Evolutionary conservation across 2,329 filamentous ascomycete genomes (phyloP), one percentile per base, ranked within the genome.

Genomic region (Stachybotrys elegans): DNA sequence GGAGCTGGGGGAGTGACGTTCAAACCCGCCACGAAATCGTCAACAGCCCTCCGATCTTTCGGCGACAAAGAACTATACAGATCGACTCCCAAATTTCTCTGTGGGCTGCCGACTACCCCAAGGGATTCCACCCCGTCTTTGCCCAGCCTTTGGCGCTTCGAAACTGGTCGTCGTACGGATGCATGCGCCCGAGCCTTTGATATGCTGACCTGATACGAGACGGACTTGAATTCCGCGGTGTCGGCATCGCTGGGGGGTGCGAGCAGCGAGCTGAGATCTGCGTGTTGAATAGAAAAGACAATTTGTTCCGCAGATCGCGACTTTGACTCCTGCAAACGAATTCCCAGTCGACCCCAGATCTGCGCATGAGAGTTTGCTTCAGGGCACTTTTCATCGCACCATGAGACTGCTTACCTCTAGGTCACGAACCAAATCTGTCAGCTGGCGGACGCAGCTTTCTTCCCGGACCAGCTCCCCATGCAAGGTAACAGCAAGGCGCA

Each of bases 211-310:
- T 48, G 46, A 32, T 61, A 53, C n/a, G 46, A 46, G 16, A 59
- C 50, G 21, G 51, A 51, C 31, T 48, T 51, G 32, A 69, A 58
- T 2, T 52, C 51, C 1, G 57, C 56, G 6, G 49, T 55, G 4
- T 41, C 34, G 1, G 61, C 57, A 2, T 47, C 51, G 1, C 40
- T 35, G 2, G 66, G 66, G 6, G 60, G 50, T 6, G 56, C 22
- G 20, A 66, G 42, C 14, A 57, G 48, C 4, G 66, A 67, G 0
- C 54, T 52, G 16, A 66, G 39, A 31, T 61, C 57, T 4, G 62
- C 57, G 42, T 70, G 67, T 40, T 68, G 60, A 7, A 70, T 55
- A 1, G 59, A 64, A 32, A 68, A 68, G 2, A 48, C 44, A 7
- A 64, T 39, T 11, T 50, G 43, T 9, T 51, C 53, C 4, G 53